Conservation (phyloP, 2,329 filamentous ascomycete genomes). For the Colletotrichum gloeosporioides region DNA sequence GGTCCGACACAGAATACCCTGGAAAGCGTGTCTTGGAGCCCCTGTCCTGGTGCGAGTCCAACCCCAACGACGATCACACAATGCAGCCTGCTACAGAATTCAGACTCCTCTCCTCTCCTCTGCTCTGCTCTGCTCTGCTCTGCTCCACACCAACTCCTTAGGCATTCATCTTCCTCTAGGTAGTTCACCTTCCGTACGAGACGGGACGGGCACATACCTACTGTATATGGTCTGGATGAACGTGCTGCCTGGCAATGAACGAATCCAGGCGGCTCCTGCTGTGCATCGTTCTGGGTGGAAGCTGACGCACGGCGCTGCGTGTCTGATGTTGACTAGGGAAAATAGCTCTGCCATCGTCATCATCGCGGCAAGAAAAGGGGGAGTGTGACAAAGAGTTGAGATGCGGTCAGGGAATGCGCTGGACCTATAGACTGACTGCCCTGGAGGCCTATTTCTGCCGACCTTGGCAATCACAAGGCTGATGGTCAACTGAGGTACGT, state of each 20-base stretch:
- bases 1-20: not conserved
- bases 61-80: constrained; percentile 17
- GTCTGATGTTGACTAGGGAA: not conserved
- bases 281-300: not conserved
- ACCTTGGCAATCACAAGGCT: not conserved
- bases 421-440: not conserved
- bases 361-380: not conserved
- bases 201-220: not conserved
- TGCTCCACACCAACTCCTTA: not conserved
- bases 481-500: not conserved
- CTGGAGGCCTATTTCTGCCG: not conserved
- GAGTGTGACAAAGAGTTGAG: not conserved
- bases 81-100: constrained; percentile 16
- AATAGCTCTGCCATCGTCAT: not conserved
- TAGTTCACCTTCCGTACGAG: not conserved
- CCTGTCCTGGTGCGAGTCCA: not conserved
- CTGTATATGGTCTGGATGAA: not conserved
- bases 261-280: not conserved
- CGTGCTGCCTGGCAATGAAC: not conserved
- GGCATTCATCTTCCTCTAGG: not conserved
- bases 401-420: not conserved
- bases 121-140: not conserved
- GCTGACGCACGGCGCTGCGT: not conserved
- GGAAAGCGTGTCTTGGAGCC: not conserved
- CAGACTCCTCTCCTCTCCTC: not conserved